Base-by-base conservation (phyloP, 495 filamentous ascomycete species). In the Aspergillus hancockii region DNA sequence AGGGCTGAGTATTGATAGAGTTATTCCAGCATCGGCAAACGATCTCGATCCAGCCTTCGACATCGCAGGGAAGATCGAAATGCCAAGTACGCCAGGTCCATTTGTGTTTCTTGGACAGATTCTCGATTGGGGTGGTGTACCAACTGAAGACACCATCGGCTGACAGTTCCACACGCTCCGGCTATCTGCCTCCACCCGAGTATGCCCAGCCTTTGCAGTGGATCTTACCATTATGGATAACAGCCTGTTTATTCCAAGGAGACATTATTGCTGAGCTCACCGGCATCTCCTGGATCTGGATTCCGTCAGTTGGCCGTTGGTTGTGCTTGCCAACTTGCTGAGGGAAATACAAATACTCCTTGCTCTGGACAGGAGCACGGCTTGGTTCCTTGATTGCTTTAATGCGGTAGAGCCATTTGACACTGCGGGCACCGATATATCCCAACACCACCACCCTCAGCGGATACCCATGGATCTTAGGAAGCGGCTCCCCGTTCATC, bases 401-500 rank as follows among this genome's bases (percentile, higher is more conserved):
- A 23, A 79, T 69, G 12, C 68, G 67, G 32, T 72, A 75, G 0
- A 79, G 60, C 77, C 77, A 79, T 55, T 79, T 79, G 10, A 78
- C 75, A 38, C 71, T 70, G 1, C 68, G 66, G 19, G 70, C 73
- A 5, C 71, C 75, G 43, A 89, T 87, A 57, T 87, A 87, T 0
- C 87, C 87, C 47, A 84, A 67, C 0, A 88, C 84, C 0, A 90
- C 78, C 0, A 78, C 79, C 4, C 87, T 77, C 3, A 90, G 66
- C 6, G 87, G 87, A 23, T 73, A 85, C 1, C 87, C 87, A 59
- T 89, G 86, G 59, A 86, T 85, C 57, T 79, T 81, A 1, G 87
- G 87, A 1, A 90, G 75, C 0, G 83, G 82, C 58, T 85, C 71
- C 25, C 82, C 86, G 52, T 90, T 90, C 86, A 88, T 88, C 61